Evolutionary conservation across 176 grass and related monocot species (phyloP), one percentile per base, ranked within the genome.

Genomic region (Paspalum vaginatum): DNA sequence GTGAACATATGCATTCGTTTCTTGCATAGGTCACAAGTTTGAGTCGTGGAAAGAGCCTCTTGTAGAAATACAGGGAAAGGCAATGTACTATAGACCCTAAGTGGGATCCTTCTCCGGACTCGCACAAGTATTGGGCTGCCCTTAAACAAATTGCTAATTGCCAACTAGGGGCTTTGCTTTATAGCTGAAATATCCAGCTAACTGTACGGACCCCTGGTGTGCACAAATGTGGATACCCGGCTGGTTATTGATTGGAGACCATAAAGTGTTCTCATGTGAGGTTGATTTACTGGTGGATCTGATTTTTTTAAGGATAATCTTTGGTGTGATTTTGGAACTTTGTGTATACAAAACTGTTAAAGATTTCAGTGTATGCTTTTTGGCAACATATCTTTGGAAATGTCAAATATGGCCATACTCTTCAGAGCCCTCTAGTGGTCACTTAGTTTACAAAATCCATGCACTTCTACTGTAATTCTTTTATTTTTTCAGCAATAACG

Each of bases 401-500:
- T 76, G 46, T 46, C 0, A 53, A 72, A 65, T 39, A 24, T 74
- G 57, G 22, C 65, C 2, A 2, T 78, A 83, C 20, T 72, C 56
- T 57, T 87, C 20, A 52, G 38, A 49, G 9, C 25, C 79, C 48
- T 72, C 53, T 65, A 59, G 21, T 61, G 68, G 45, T 51, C 45
- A 72, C 61, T 75, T 75, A 11, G 49, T 25, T 4, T 58, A 39
- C 54, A 20, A 12, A 74, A 47, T 73, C 18, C 42, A 74, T 74
- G 42, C 26, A 75, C 43, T 79, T 73, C 24, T 46, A 55, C 68
- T 40, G 26, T 87, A 54, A 65, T 72, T 65, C n/a, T 7, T 6
- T 64, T 47, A 41, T 72, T 39, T 78, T 13, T 64, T 88, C 51
- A n/a, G 73, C 26, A 70, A 71, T n/a, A 47, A 65, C 14, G n/a